These are phyloP conservation scores for Leptodermis oblonga DNA, from an alignment of 257 asterid genomes.

Conservation along the genomic window DNA sequence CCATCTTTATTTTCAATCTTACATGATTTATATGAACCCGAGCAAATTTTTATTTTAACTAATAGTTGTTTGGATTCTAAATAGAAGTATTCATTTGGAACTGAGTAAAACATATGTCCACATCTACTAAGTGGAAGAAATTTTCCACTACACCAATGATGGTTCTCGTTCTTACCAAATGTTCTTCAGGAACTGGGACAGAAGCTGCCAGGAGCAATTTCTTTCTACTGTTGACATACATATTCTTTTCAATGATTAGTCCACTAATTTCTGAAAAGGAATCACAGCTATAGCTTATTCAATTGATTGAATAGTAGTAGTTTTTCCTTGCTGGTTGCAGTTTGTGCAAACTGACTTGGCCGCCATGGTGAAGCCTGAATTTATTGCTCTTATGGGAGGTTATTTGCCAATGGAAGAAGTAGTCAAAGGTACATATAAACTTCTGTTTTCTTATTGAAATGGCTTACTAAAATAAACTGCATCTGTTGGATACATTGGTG, in stretches of 20 bases:
- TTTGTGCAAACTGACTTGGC: constrained; percentile 79
- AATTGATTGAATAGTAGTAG: not conserved
- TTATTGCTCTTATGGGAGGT: constrained; percentile 53
- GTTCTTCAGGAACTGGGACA: not conserved
- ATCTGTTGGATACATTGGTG: no score
- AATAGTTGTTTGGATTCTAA: not conserved
- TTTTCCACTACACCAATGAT: not conserved
- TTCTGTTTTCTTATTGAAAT: not conserved
- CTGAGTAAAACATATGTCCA: not conserved
- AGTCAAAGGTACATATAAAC: constrained; percentile 56
- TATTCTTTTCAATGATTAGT: not conserved
- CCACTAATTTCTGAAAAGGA: not conserved
- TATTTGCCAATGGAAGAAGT: constrained; percentile 78
- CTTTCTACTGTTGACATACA: not conserved
- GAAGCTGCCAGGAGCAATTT: not conserved
- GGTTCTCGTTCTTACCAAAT: not conserved
- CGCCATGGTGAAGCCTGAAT: constrained; percentile 34
- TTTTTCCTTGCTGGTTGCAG: constrained; percentile 37
- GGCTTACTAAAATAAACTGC: not conserved
- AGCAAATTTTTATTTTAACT: not conserved
- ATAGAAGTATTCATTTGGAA: not conserved
- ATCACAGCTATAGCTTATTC: not conserved
- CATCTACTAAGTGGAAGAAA: not conserved
- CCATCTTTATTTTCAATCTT: not conserved
- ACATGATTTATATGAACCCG: not conserved